Conservation (phyloP, 1,284 basidiomycete species). For the Boletus austroedulis region DNA sequence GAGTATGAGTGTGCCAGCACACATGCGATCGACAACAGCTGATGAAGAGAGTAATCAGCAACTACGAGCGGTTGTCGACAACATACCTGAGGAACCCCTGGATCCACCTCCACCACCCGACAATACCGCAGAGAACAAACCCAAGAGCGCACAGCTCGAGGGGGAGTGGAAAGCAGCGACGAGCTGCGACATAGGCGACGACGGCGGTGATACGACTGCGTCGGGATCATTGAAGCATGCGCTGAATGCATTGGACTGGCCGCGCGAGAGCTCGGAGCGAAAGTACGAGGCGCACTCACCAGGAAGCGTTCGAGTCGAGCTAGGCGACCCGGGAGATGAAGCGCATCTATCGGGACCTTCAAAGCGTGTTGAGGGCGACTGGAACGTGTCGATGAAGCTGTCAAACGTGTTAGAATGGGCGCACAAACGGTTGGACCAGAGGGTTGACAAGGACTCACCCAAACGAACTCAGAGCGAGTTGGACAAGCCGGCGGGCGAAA, state of each 20-base stretch:
- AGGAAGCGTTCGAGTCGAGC: not conserved
- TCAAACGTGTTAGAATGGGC: too few species aligned
- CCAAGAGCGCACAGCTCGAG: not conserved
- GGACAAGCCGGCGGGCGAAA: too few species aligned
- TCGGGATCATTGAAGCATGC: too few species aligned
- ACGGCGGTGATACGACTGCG: too few species aligned
- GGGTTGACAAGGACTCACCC: too few species aligned
- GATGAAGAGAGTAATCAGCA: not conserved
- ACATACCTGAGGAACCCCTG: not conserved
- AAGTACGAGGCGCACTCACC: not conserved
- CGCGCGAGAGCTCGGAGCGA: not conserved
- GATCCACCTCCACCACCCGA: not conserved
- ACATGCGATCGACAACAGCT: fast-evolving
- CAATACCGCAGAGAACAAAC: not conserved
- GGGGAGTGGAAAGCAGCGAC: not conserved
- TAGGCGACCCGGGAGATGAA: not conserved
- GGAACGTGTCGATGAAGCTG: too few species aligned
- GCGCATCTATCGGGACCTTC: too few species aligned
- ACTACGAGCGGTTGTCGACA: not conserved
- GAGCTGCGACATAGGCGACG: not conserved
- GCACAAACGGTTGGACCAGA: too few species aligned
- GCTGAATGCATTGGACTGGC: not conserved
- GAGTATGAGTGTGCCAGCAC: not conserved
- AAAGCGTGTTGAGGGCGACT: too few species aligned
- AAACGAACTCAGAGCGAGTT: too few species aligned